A percentile compares a stretch with the other conserved stretches of the same genome.
Conservation (phyloP, 805 yeast genomes). For the Ogataea polymorpha region DNA sequence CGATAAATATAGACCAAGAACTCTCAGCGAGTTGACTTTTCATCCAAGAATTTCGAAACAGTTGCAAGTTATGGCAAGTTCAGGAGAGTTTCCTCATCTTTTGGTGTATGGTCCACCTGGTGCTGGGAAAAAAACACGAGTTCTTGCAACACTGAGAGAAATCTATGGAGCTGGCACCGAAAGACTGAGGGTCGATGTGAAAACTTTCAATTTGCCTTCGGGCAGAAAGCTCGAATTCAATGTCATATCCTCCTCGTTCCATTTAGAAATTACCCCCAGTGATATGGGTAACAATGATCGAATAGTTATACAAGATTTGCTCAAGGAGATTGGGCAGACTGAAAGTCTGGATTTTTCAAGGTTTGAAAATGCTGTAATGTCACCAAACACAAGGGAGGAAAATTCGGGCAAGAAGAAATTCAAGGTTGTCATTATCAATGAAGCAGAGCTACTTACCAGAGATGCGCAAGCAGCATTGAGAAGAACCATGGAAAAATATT, state of each 20-base stretch:
- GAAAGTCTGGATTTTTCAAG: conserved; percentile 84
- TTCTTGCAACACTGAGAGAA: conserved; percentile 72
- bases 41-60: conserved; percentile 64
- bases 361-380: conserved; percentile 39
- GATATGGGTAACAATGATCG: conserved; percentile 97
- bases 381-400: conserved; percentile 30
- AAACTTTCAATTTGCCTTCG: conserved; percentile 70
- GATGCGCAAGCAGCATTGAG: conserved; percentile 96
- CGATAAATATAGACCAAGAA: conserved; percentile 83
- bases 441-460: conserved; percentile 83
- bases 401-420: conserved; percentile 46
- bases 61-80: conserved; percentile 45
- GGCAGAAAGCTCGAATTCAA: conserved; percentile 84
- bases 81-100: conserved; percentile 91
- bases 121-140: conserved; percentile 94
- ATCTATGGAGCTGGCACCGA: conserved; percentile 82
- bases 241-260: conserved; percentile 87
- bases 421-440: conserved; percentile 83
- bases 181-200: conserved; percentile 84
- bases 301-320: conserved; percentile 87
- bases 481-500: conserved; percentile 94
- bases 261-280: conserved; percentile 92
- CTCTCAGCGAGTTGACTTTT: conserved; percentile 59
- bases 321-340: conserved; percentile 92
- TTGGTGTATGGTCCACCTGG: conserved; percentile 95